Percentiles rank a stretch among this genome's conserved stretches.
These are phyloP conservation scores for Trichoderma orchidacearum DNA, from an alignment of 495 filamentous ascomycete species.

Conservation along the genomic window DNA sequence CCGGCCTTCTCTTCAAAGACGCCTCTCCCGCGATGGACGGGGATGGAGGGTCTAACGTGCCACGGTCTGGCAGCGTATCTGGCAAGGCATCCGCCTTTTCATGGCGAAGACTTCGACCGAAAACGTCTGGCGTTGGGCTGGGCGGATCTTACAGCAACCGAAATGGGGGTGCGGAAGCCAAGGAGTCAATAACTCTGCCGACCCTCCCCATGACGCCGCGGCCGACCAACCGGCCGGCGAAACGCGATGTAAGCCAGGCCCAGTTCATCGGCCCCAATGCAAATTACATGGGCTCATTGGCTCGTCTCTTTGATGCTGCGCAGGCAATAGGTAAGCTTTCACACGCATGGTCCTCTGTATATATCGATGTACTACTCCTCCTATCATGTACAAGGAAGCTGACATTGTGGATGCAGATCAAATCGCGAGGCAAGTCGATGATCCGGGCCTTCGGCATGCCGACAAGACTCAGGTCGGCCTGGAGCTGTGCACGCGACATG, in stretches of 20 bases:
- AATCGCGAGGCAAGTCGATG: constrained; percentile 91
- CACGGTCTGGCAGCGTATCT: constrained; percentile 40
- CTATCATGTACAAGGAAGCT: constrained; percentile 4
- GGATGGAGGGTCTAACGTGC: constrained; percentile 20
- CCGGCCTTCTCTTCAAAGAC: constrained; percentile 53
- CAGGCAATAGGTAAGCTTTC: constrained; percentile 73
- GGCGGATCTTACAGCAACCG: constrained; percentile 26
- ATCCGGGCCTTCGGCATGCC: constrained; percentile 70
- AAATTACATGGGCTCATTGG: constrained; percentile 82
- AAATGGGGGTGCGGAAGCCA: constrained; percentile 34
- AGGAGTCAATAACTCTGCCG: constrained; percentile 48
- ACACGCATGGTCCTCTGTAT: neutral
- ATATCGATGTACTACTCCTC: neutral
- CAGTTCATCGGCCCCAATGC: constrained; percentile 72
- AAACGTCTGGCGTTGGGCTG: constrained; percentile 57
- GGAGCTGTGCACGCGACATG: constrained; percentile 83
- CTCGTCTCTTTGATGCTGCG: constrained; percentile 84
- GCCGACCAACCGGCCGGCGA: constrained; percentile 42
- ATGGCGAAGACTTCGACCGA: constrained; percentile 79
- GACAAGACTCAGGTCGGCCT: constrained; percentile 82
- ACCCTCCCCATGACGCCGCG: constrained; percentile 74
- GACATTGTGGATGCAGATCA: constrained; percentile 48
- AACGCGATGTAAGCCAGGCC: constrained; percentile 54
- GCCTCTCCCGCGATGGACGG: constrained; percentile 23
- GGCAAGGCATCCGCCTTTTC: constrained; percentile 60